A percentile compares a stretch with the other conserved stretches of the same genome.
Evolutionary conservation across 2,329 filamentous ascomycete species (phyloP).

Genomic region (Penicillium sp.): DNA sequence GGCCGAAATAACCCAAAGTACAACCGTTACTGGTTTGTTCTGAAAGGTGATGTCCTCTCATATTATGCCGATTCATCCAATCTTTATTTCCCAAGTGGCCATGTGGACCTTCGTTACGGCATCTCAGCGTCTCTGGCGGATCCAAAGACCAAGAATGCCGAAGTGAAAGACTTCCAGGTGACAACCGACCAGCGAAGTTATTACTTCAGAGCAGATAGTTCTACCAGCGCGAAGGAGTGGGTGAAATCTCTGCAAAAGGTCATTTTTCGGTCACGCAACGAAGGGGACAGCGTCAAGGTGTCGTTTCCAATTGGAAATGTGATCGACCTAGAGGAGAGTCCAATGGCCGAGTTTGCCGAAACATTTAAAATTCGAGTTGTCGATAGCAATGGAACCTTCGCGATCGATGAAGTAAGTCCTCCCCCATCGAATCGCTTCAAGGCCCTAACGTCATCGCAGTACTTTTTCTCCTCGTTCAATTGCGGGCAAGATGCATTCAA

Average conservation of each 20-base stretch:
- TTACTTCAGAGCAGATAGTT: conserved; percentile 82
- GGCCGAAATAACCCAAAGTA: conserved; percentile 84
- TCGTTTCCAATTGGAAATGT: conserved; percentile 82
- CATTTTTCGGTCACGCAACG: conserved; percentile 92
- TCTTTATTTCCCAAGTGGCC: conserved; percentile 83
- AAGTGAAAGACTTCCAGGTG: conserved; percentile 70
- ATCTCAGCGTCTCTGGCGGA: conserved; percentile 77
- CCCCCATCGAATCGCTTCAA: not conserved
- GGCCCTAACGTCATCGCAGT: conserved; percentile 45
- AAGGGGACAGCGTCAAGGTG: conserved; percentile 95
- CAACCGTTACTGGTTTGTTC: conserved; percentile 83
- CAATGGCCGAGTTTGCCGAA: conserved; percentile 84
- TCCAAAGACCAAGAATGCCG: conserved; percentile 61
- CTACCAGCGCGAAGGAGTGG: conserved; percentile 88
- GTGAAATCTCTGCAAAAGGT: conserved; percentile 88
- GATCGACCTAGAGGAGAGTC: conserved; percentile 85
- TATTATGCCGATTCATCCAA: conserved; percentile 82
- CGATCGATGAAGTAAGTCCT: conserved; percentile 73
- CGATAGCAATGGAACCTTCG: conserved; percentile 89
- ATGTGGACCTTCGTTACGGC: conserved; percentile 86
- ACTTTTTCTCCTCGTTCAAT: conserved; percentile 94
- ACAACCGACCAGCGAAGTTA: conserved; percentile 78
- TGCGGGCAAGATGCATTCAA: conserved; percentile 77
- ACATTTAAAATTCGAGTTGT: conserved; percentile 85
- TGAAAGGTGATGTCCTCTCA: conserved; percentile 85